A percentile compares a stretch with the other conserved stretches of the same genome.
These are phyloP conservation scores for Plasmodium gaboni DNA, from an alignment of 169 alveolate species.

Conservation along the genomic window DNA sequence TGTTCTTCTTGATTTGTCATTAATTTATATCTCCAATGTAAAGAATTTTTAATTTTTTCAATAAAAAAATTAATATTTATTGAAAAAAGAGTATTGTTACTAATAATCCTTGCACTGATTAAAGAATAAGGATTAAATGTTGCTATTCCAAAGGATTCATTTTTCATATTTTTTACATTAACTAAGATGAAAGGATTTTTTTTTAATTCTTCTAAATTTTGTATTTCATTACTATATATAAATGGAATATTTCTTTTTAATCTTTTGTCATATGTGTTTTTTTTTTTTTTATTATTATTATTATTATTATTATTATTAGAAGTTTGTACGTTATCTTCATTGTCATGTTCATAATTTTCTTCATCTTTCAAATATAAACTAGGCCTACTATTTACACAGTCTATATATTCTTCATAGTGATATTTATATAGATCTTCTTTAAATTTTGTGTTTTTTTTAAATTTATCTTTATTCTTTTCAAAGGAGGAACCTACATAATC, in stretches of 20 bases:
- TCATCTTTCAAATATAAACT: slow-evolving; percentile 34
- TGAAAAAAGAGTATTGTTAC: slow-evolving; percentile 42
- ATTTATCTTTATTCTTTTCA: slow-evolving; percentile 10
- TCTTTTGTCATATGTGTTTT: slow-evolving; percentile 35
- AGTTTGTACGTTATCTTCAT: background rate
- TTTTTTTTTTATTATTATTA: background rate
- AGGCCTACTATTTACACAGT: slow-evolving; percentile 44
- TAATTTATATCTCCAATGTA: slow-evolving; percentile 39
- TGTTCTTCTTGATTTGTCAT: background rate
- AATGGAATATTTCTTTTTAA: slow-evolving; percentile 57
- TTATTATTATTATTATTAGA: background rate
- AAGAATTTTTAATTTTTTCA: slow-evolving; percentile 29
- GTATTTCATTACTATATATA: slow-evolving; percentile 59
- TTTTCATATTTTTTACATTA: slow-evolving; percentile 44
- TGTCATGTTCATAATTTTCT: background rate
- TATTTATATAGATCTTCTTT: slow-evolving; percentile 59
- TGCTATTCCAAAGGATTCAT: slow-evolving; percentile 64
- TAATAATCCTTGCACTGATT: slow-evolving; percentile 67
- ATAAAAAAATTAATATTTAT: slow-evolving; percentile 62
- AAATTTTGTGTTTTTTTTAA: slow-evolving; percentile 66
- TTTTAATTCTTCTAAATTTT: slow-evolving; percentile 54
- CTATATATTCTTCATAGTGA: slow-evolving; percentile 58
- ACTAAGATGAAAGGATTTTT: slow-evolving; percentile 33
- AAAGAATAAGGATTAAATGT: slow-evolving; percentile 63
- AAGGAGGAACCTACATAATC: background rate